Conservation (phyloP, 495 filamentous ascomycete species). For the Hypoxylon lienhwacheense region DNA sequence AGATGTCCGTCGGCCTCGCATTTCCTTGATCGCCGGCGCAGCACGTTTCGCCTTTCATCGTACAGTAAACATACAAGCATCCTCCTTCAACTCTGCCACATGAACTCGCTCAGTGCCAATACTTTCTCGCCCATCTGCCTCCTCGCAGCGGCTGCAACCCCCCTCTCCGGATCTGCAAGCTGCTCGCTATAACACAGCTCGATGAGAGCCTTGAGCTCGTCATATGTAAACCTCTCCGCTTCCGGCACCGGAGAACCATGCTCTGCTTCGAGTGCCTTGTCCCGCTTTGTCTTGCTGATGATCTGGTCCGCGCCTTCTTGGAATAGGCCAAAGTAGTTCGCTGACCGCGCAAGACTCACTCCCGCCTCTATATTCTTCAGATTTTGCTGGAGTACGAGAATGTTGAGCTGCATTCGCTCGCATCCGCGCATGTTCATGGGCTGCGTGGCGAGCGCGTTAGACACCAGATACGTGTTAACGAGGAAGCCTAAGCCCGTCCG, state of each 20-base stretch:
- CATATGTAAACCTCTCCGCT: constrained; percentile 66
- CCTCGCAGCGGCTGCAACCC: constrained; percentile 71
- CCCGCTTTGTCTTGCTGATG: constrained; percentile 62
- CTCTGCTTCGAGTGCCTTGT: constrained; percentile 43
- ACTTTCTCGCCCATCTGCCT: constrained; percentile 74
- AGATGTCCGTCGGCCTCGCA: too few species aligned
- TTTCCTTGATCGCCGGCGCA: constrained; percentile 1
- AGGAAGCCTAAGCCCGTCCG: constrained; percentile 70
- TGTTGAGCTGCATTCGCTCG: constrained; percentile 81
- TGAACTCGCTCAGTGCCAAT: constrained; percentile 73
- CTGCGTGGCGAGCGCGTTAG: constrained; percentile 63
- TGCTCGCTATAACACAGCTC: constrained; percentile 87
- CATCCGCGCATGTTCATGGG: constrained; percentile 77
- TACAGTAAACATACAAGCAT: constrained; percentile 1
- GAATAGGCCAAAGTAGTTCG: constrained; percentile 80
- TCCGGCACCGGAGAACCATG: constrained; percentile 38
- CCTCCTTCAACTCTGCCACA: constrained; percentile 62
- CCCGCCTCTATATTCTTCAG: constrained; percentile 86
- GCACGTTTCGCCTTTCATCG: neutral
- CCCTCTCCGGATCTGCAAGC: constrained; percentile 68
- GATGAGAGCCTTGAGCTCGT: constrained; percentile 80
- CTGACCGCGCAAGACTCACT: constrained; percentile 67
- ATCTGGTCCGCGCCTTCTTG: constrained; percentile 71
- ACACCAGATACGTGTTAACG: constrained; percentile 68
- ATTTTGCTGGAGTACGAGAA: constrained; percentile 92